Percentiles rank a stretch among this genome's conserved stretches.
These are phyloP conservation scores for Alternaria sp. DNA, from an alignment of 2,329 filamentous ascomycete species.

Conservation along the genomic window DNA sequence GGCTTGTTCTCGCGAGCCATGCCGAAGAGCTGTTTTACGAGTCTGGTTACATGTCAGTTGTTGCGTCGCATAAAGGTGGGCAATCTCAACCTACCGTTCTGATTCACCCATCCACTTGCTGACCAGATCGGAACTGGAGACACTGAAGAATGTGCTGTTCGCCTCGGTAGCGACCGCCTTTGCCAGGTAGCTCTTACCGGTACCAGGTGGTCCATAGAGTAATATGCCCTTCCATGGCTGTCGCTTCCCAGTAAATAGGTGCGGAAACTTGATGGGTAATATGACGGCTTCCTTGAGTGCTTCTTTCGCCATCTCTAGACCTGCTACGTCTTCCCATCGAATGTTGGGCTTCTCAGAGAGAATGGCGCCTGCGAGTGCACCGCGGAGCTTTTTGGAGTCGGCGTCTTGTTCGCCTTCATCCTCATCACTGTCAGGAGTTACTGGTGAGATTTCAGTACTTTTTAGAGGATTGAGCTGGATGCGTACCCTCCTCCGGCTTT, in stretches of 20 bases:
- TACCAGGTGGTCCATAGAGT: conserved; percentile 94
- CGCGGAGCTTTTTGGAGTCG: conserved; percentile 93
- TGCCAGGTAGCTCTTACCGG: conserved; percentile 95
- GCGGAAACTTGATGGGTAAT: conserved; percentile 96
- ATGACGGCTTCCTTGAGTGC: conserved; percentile 97
- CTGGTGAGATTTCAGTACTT: not conserved
- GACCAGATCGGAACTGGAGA: conserved; percentile 95
- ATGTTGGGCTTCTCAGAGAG: conserved; percentile 95
- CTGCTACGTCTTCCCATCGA: conserved; percentile 97
- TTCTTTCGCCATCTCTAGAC: conserved; percentile 92
- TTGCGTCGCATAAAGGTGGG: not conserved
- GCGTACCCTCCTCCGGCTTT: conserved; percentile 62
- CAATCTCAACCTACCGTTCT: conserved; percentile 72
- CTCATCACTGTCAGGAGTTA: conserved; percentile 58
- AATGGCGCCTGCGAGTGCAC: conserved; percentile 89
- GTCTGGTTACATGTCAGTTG: conserved; percentile 59
- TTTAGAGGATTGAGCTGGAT: not conserved
- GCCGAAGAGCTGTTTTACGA: conserved; percentile 95
- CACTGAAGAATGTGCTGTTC: conserved; percentile 98
- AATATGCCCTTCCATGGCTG: conserved; percentile 99
- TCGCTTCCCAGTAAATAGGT: conserved; percentile 92
- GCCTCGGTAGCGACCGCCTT: conserved; percentile 98
- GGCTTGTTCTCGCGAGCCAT: conserved; percentile 99
- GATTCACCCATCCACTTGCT: conserved; percentile 99
- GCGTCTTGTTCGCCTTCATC: conserved; percentile 77